Evolutionary conservation across 345 rosid species (phyloP), one percentile per base, ranked within the genome.

Genomic region (Viola odorata): DNA sequence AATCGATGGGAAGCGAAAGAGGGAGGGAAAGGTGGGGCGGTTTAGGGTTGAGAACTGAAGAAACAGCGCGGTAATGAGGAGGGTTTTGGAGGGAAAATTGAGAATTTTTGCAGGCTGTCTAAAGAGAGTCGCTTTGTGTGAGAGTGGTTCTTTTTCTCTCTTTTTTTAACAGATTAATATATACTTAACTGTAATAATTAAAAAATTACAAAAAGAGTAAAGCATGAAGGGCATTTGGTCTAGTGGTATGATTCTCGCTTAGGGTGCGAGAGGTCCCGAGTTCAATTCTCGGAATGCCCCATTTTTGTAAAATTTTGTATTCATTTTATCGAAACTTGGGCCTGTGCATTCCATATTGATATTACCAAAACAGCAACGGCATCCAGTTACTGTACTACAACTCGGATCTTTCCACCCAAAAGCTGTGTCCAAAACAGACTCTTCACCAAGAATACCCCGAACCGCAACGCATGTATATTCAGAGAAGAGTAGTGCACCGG

Each of bases 221-320:
- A 41, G 5, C 45, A 41, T 41, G 45, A 10, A 8, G 87, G 89
- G 88, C 87, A 73, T 79, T 88, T 85, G 91, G 90, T 84, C 85
- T 84, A 84, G 85, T 86, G 92, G 88, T 77, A 86, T 86, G 88
- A 84, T 88, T 84, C 88, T 86, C 88, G 92, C 87, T 88, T 86
- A 82, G 85, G 86, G 85, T 84, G 83, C 83, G 77, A 86, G 94
- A 84, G 84, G 84, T 82, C 86, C 81, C 80, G 84, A 82, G 87
- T 79, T 78, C 86, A 78, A 85, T 79, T 82, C 83, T 87, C 84
- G 81, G 84, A 85, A 78, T 80, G 75, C 79, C 79, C 77, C 82
- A 2, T 3, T 41, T 41, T 41, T 41, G 6, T 41, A 5, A 41
- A n/a, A n/a, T n/a, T n/a, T n/a, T n/a, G n/a, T n/a, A n/a, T n/a